A percentile compares a stretch with the other conserved stretches of the same genome.
phyloP scores from a whole-genome alignment of 345 rosid genomes.

The Ceriops zippeliana region DNA sequence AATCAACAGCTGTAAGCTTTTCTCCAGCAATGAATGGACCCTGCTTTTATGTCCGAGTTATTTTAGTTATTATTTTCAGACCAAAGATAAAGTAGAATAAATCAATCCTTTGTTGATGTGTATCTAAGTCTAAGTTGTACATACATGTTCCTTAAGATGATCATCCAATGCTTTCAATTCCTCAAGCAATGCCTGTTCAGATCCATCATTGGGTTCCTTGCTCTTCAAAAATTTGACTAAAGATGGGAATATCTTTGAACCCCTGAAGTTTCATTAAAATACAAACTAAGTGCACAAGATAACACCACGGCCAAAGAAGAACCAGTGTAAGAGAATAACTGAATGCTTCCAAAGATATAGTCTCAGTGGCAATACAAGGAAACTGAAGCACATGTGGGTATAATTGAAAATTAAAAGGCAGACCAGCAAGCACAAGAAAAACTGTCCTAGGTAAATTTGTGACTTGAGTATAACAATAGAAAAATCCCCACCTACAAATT shows the following conservation, averaged over 20 bases:
- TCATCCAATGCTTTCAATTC: conserved; percentile 82
- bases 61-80: neutral
- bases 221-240: conserved; percentile 73
- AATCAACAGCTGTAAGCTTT: conserved; percentile 67
- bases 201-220: conserved; percentile 71
- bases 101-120: neutral
- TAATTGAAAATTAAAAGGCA: no score
- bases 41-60: conserved; percentile 23
- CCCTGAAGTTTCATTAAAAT: conserved; percentile 34
- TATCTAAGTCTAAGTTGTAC: conserved; percentile 2
- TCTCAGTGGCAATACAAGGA: no score
- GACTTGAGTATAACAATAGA: neutral
- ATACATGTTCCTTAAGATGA: conserved; percentile 68
- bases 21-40: conserved; percentile 86
- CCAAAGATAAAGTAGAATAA: conserved; percentile 6
- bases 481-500: neutral
- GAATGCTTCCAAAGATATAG: no score
- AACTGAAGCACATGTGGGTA: no score
- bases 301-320: no score
- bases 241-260: conserved; percentile 66
- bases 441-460: neutral
- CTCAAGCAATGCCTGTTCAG: conserved; percentile 69
- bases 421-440: neutral
- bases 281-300: neutral
- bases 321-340: no score